Evolutionary conservation across 768 basidiomycete species (phyloP).

Genomic region (Holtermanniella nyarrowii): DNA sequence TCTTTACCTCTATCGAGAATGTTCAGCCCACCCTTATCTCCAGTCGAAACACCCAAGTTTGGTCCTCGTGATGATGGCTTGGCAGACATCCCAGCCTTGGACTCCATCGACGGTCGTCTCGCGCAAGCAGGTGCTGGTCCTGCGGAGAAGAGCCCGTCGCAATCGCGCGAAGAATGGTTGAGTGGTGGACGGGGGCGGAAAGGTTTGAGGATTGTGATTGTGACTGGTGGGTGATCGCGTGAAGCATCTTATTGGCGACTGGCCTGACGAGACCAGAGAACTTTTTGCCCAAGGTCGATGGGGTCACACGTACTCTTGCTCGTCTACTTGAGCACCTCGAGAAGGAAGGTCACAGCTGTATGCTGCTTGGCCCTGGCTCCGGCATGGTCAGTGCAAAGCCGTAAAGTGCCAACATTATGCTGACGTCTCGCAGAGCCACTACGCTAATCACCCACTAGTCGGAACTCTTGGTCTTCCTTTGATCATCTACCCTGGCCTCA

Average conservation of each 20-base stretch:
- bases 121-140: not conserved
- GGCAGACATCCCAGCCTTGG: not conserved
- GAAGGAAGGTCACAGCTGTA: slow-evolving; percentile 43
- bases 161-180: slow-evolving; percentile 23
- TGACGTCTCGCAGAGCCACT: slow-evolving; percentile 23
- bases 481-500: slow-evolving; percentile 43
- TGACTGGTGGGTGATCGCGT: slow-evolving; percentile 19
- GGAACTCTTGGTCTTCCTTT: slow-evolving; percentile 44
- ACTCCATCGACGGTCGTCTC: not conserved
- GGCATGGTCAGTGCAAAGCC: slow-evolving; percentile 26
- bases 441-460: slow-evolving; percentile 44
- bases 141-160: slow-evolving; percentile 19
- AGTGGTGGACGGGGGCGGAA: slow-evolving; percentile 16
- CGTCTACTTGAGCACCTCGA: slow-evolving; percentile 44
- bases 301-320: slow-evolving; percentile 45
- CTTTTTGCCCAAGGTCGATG: slow-evolving; percentile 46
- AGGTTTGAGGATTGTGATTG: slow-evolving; percentile 36
- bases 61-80: not conserved
- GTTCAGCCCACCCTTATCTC: not conserved
- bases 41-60: not conserved
- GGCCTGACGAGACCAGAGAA: slow-evolving; percentile 30
- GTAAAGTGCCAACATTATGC: not conserved
- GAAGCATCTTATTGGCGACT: not conserved
- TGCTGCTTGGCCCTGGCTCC: slow-evolving; percentile 44
- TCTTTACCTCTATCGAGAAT: no score